These are phyloP conservation scores for Colletotrichum sp. DNA, from an alignment of 2,329 filamentous ascomycete genomes.

Conservation along the genomic window DNA sequence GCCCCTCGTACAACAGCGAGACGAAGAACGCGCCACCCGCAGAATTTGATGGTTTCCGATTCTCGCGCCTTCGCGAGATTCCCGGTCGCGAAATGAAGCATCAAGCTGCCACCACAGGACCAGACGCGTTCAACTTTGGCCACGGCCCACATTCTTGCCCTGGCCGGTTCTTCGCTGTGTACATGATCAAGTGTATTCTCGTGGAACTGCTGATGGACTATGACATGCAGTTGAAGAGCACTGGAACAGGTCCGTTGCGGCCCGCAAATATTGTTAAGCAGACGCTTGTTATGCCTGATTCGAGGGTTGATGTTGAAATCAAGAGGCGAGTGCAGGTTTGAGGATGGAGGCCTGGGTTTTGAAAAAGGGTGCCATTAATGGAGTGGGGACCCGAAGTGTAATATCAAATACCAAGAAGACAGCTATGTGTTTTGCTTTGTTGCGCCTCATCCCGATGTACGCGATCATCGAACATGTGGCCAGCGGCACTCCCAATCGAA, in stretches of 20 bases:
- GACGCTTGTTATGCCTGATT: neutral
- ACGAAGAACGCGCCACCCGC: constrained; percentile 21
- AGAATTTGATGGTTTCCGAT: constrained; percentile 28
- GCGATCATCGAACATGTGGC: too few relatives aligned
- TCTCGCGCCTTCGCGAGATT: constrained; percentile 23
- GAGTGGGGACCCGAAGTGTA: too few relatives aligned
- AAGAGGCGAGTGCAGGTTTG: neutral
- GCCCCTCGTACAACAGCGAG: constrained; percentile 20
- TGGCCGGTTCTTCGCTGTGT: constrained; percentile 19
- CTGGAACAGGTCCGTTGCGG: neutral
- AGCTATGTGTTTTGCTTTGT: too few relatives aligned
- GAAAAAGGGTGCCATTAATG: too few relatives aligned
- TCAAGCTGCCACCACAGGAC: constrained; percentile 34
- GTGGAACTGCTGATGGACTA: constrained; percentile 16
- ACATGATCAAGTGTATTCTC: constrained; percentile 23
- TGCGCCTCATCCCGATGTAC: too few relatives aligned
- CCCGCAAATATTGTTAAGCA: neutral
- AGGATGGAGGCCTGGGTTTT: too few relatives aligned
- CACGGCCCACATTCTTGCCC: constrained; percentile 23
- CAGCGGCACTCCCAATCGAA: too few relatives aligned
- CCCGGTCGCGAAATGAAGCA: constrained; percentile 23
- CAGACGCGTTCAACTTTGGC: constrained; percentile 48
- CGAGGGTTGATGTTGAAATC: neutral
- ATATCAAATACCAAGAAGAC: too few relatives aligned
- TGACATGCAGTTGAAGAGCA: constrained; percentile 6